A percentile compares a stretch with the other conserved stretches of the same genome.
phyloP scores from a whole-genome alignment of 2,329 filamentous ascomycete genomes.

The Fusarium buxicola region DNA sequence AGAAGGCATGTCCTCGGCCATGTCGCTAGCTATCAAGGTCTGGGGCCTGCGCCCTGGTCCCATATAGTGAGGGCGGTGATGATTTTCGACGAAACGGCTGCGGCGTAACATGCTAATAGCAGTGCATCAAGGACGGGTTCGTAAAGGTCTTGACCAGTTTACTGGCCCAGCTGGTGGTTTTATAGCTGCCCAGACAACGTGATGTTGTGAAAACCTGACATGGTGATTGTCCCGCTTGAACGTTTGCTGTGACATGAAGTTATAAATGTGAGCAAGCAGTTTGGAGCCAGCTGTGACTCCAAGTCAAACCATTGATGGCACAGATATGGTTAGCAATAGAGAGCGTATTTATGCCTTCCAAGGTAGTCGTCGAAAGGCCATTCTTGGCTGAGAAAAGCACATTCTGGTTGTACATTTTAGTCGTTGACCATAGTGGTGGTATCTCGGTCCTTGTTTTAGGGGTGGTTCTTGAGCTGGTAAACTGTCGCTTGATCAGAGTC shows the following conservation, averaged over 20 bases:
- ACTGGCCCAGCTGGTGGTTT: neutral
- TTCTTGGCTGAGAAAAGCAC: too few species aligned
- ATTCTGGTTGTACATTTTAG: too few species aligned
- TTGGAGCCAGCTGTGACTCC: neutral
- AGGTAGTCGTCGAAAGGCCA: too few species aligned
- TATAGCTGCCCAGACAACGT: constrained; percentile 6
- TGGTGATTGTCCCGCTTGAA: constrained; percentile 2
- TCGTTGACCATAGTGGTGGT: too few species aligned
- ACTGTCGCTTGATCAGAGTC: too few species aligned
- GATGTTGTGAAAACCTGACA: neutral
- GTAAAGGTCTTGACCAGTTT: neutral
- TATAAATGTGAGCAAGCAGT: neutral
- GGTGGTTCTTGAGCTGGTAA: too few species aligned
- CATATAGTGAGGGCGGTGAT: neutral
- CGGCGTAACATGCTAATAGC: constrained; percentile 6
- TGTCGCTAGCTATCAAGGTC: neutral
- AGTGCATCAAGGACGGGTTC: neutral
- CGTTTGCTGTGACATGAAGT: neutral
- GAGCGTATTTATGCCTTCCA: too few species aligned
- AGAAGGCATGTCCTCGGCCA: neutral
- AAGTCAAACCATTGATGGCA: neutral
- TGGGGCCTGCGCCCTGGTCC: constrained; percentile 2
- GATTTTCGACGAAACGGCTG: neutral
- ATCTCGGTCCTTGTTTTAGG: too few species aligned
- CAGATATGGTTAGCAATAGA: too few species aligned